Evolutionary conservation across 179 eudicot genomes (phyloP).

Genomic region (Nepenthes alata): DNA sequence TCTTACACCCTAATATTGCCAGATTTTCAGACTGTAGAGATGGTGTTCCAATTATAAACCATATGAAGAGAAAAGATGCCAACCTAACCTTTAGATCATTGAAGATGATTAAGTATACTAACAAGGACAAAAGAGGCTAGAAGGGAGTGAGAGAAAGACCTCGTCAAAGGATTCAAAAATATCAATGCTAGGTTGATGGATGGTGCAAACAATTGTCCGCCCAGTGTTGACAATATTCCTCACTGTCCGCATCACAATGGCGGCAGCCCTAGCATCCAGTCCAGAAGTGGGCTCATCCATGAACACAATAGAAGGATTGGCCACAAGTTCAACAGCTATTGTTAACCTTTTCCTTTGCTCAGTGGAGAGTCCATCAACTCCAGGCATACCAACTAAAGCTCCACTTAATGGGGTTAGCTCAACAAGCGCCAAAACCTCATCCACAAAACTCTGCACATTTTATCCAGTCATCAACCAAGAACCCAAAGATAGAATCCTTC

Average conservation of each 20-base stretch:
- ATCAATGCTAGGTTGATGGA: constrained; percentile 8
- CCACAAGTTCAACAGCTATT: constrained; percentile 8
- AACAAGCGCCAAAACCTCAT: constrained; percentile 8
- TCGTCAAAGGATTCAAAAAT: constrained; percentile 8
- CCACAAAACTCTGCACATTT: constrained; percentile 1
- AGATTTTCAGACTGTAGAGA: too few relatives aligned
- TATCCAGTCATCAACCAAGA: neutral
- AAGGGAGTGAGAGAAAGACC: neutral
- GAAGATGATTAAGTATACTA: neutral
- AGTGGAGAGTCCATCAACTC: constrained; percentile 8
- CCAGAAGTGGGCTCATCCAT: constrained; percentile 12
- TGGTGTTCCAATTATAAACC: too few relatives aligned
- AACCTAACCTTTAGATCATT: too few relatives aligned
- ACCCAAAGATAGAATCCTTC: neutral
- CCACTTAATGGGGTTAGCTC: constrained; percentile 7
- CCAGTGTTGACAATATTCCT: constrained; percentile 9
- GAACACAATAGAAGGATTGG: constrained; percentile 10
- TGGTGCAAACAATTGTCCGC: constrained; percentile 6
- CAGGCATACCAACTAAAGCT: constrained; percentile 7
- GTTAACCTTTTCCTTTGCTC: constrained; percentile 10
- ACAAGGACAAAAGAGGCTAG: neutral
- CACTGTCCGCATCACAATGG: constrained; percentile 11
- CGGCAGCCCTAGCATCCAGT: constrained; percentile 8
- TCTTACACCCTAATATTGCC: too few relatives aligned
- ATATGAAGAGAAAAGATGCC: too few relatives aligned